Conservation (phyloP, 345 rosid species). For the Hibiscus mutabilis region DNA sequence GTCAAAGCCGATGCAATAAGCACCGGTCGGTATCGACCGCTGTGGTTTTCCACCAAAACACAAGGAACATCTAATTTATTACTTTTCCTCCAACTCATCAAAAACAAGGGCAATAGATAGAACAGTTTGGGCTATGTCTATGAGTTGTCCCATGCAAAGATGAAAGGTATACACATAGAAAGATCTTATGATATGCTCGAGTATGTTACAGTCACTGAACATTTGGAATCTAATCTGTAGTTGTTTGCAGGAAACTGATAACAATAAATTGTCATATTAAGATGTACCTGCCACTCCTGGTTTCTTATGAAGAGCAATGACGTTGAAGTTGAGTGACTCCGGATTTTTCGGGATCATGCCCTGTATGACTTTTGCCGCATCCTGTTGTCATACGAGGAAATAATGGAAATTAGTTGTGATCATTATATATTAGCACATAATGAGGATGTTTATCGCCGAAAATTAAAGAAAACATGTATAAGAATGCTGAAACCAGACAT, state of each 20-base stretch:
- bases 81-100: no score
- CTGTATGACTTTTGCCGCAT: conserved; percentile 62
- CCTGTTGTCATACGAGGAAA: conserved; percentile 41
- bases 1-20: no score
- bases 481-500: background rate
- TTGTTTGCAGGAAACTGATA: background rate
- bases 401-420: background rate
- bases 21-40: no score
- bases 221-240: background rate
- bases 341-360: conserved; percentile 79
- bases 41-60: no score
- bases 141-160: background rate
- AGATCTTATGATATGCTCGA: background rate
- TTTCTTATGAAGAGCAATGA: conserved; percentile 59
- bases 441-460: background rate
- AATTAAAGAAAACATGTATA: background rate
- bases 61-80: no score
- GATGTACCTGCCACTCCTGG: conserved; percentile 14
- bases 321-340: conserved; percentile 68
- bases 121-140: no score
- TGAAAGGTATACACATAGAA: background rate
- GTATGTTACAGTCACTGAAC: background rate
- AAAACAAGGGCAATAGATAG: no score
- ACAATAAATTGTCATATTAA: background rate
- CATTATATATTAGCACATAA: background rate